These are phyloP conservation scores for Aspergillaceae sp. DNA, from an alignment of 2,329 filamentous ascomycete species.

Conservation along the genomic window DNA sequence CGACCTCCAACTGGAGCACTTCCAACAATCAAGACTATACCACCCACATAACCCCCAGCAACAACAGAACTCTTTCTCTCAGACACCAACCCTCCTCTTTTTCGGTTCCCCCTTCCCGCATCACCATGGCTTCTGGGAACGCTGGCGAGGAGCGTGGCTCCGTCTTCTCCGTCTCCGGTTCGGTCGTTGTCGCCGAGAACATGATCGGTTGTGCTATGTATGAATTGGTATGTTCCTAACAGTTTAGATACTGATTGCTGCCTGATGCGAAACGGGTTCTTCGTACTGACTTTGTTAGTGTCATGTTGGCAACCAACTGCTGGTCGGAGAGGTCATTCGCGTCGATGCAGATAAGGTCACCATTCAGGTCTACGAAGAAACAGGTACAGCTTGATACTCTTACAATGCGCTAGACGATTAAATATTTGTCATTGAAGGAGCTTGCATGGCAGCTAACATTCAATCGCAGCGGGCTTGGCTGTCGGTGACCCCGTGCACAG, in stretches of 20 bases:
- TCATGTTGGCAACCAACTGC: constrained; percentile 80
- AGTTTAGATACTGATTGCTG: constrained; percentile 22
- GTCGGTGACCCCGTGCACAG: constrained; percentile 87
- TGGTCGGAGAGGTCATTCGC: constrained; percentile 96
- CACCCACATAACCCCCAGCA: constrained; percentile 3
- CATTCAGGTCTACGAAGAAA: constrained; percentile 99
- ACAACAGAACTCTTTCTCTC: constrained; percentile 3
- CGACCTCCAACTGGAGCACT: constrained; percentile 12
- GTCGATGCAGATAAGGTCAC: constrained; percentile 93
- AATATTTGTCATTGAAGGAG: neutral
- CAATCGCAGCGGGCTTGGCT: constrained; percentile 66
- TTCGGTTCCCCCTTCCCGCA: constrained; percentile 16
- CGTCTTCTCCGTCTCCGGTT: constrained; percentile 68
- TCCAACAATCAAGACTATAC: constrained; percentile 13
- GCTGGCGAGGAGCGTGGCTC: constrained; percentile 52
- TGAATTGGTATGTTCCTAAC: constrained; percentile 60
- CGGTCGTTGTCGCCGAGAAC: constrained; percentile 93
- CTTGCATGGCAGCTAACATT: neutral
- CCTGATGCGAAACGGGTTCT: neutral
- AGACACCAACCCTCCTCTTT: constrained; percentile 11
- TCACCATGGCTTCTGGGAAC: constrained; percentile 37
- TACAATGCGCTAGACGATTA: neutral
- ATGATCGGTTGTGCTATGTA: constrained; percentile 99
- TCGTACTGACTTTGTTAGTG: constrained; percentile 47
- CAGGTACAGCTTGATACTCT: constrained; percentile 48